Conservation (phyloP, 2,329 filamentous ascomycete genomes). For the Diaporthe destruens region DNA sequence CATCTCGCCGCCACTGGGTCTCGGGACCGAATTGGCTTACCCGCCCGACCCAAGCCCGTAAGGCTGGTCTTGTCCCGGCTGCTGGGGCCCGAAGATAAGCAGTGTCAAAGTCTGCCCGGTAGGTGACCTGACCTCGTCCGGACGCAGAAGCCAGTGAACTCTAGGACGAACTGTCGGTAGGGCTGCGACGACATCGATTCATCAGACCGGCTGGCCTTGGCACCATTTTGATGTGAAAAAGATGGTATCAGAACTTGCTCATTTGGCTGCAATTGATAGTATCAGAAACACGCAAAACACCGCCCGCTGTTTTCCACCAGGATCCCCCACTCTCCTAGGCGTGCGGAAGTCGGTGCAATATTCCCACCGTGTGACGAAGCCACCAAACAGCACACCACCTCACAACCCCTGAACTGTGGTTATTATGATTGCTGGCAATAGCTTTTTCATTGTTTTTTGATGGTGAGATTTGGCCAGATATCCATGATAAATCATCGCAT, state of each 20-base stretch:
- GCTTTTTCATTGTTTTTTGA: not conserved
- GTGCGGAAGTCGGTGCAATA: conserved; percentile 17
- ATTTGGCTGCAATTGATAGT: not conserved
- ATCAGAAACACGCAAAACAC: conserved; percentile 17
- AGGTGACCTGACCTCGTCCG: not conserved
- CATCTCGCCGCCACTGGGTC: not conserved
- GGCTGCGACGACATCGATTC: not conserved
- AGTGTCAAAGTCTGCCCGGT: not conserved
- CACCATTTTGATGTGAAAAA: too few relatives aligned
- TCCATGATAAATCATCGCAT: conserved; percentile 5
- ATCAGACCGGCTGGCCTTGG: not conserved
- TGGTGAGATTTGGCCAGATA: not conserved
- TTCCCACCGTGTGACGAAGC: conserved; percentile 7
- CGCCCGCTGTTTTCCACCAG: not conserved
- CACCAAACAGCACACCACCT: not conserved
- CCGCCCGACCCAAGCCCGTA: conserved; percentile 7
- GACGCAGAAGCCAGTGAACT: not conserved
- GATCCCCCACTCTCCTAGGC: not conserved
- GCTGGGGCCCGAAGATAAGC: not conserved
- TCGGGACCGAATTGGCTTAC: conserved; percentile 26
- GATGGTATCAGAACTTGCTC: not conserved
- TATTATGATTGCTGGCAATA: not conserved
- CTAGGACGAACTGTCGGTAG: not conserved
- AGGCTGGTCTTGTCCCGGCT: conserved; percentile 8
- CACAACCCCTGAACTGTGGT: not conserved